Percentiles rank a stretch among this genome's conserved stretches.
These are phyloP conservation scores for Paecilomyces variotii DNA, from an alignment of 2,329 filamentous ascomycete species.

Conservation along the genomic window DNA sequence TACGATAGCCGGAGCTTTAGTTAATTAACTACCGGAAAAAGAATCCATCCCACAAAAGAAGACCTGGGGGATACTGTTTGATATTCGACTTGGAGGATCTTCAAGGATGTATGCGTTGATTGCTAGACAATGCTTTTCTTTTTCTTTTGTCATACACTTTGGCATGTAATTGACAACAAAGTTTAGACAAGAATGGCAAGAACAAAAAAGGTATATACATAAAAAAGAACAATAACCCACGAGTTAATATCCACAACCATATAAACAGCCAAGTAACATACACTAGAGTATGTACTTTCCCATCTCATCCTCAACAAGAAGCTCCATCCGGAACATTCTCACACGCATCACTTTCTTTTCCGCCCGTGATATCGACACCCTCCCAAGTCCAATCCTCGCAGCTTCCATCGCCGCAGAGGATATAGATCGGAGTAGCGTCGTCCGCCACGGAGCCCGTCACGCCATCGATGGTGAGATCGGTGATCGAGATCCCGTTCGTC, in stretches of 20 bases:
- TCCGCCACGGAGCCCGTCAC: conserved; percentile 29
- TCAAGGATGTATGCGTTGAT: neutral
- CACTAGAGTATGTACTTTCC: neutral
- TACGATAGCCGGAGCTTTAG: neutral
- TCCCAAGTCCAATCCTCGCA: conserved; percentile 50
- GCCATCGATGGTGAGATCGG: conserved; percentile 27
- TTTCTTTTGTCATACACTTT: no score
- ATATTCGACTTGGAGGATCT: no score
- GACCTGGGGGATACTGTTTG: neutral
- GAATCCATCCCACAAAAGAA: neutral
- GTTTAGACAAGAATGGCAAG: no score
- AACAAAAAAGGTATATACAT: no score
- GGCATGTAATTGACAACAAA: no score
- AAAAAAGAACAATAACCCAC: no score
- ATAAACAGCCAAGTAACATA: neutral
- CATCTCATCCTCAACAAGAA: conserved; percentile 20
- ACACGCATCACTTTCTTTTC: conserved; percentile 37
- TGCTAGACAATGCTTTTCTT: no score
- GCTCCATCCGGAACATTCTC: conserved; percentile 32
- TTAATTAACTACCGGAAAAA: no score
- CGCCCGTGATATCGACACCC: conserved; percentile 44
- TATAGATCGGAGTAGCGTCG: conserved; percentile 39
- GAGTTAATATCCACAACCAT: no score
- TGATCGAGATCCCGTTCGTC: conserved; percentile 34
- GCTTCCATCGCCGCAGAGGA: conserved; percentile 47